Base-by-base conservation (phyloP, 108 stramenopile genomes). In the Fistulifera pelliculosa region DNA sequence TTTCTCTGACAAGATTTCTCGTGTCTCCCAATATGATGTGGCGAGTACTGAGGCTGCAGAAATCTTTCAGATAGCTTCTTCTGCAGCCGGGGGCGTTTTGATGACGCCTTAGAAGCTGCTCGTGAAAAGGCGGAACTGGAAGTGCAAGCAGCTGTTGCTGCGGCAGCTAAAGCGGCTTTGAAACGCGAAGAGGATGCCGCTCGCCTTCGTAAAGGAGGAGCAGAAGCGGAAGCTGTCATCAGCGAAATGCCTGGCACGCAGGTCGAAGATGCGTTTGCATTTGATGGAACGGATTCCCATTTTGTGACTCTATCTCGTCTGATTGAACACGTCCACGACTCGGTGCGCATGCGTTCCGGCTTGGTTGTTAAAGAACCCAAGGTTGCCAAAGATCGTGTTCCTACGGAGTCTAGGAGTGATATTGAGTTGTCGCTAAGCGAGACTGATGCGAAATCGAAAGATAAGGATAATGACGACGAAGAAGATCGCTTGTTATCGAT, bases 141-240 rank as follows among this genome's bases (percentile, higher is more conserved):
- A 63, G 76, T 81, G n/a, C 79, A 77, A 17, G 79, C 74, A 27
- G 81, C 81, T 21, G 83, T 89, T 47, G 83, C 87, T 47, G 81
- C 87, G 44, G 87, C 81, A 31, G 73, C 84, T 16, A 79, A 81
- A 5, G 76, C 83, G 0, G 56, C 68, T 12, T 18, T 39, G 15
- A 51, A 69, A 35, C 49, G 69, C 38, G 74, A 76, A 40, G 65
- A 60, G 27, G 66, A 76, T 47, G 74, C 74, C 2, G 55, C 52
- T 35, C 54, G 49, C n/a, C 47, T 76, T 0, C 60, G 74, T 15
- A 61, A 76, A 55, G 69, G 69, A 1, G 74, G 74, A 12, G 65
- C 43, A 4, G 73, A 61, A 22, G 73, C 63, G 24, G 73, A 69
- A 23, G 64, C 64, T 8, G 67, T 65, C 15, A 56, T 54, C 8